phyloP scores from a whole-genome alignment of 306 rosid species.

The Canavalia gladiata region DNA sequence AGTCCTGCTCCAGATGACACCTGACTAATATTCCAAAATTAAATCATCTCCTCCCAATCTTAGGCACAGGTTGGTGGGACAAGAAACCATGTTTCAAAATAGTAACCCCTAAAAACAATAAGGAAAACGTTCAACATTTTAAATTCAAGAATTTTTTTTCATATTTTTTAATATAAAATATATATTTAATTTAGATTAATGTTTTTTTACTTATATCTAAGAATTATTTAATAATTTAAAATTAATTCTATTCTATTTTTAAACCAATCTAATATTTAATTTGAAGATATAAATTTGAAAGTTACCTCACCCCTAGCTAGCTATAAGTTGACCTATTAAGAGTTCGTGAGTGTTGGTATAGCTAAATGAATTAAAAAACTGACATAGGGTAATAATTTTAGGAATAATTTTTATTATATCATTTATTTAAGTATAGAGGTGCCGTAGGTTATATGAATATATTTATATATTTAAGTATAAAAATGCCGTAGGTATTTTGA shows the following conservation, averaged over 20 bases:
- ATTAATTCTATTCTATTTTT: too few relatives aligned
- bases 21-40: background rate
- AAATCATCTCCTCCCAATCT: background rate
- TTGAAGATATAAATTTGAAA: background rate
- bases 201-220: too few relatives aligned
- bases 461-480: too few relatives aligned
- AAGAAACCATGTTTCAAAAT: constrained; percentile 26
- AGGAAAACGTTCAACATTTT: background rate
- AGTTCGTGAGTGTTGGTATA: background rate
- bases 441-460: background rate
- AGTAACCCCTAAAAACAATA: background rate
- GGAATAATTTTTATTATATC: background rate
- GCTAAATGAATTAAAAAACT: background rate
- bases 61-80: background rate
- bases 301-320: background rate
- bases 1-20: constrained; percentile 27
- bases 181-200: too few relatives aligned
- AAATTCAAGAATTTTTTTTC: too few relatives aligned
- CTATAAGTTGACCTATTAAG: constrained; percentile 21
- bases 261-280: too few relatives aligned
- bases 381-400: background rate
- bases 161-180: too few relatives aligned
- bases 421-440: background rate
- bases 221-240: too few relatives aligned
- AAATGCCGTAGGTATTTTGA: background rate